These are phyloP conservation scores for Zizania latifolia DNA, from an alignment of 176 grass and related monocot species.

Conservation along the genomic window DNA sequence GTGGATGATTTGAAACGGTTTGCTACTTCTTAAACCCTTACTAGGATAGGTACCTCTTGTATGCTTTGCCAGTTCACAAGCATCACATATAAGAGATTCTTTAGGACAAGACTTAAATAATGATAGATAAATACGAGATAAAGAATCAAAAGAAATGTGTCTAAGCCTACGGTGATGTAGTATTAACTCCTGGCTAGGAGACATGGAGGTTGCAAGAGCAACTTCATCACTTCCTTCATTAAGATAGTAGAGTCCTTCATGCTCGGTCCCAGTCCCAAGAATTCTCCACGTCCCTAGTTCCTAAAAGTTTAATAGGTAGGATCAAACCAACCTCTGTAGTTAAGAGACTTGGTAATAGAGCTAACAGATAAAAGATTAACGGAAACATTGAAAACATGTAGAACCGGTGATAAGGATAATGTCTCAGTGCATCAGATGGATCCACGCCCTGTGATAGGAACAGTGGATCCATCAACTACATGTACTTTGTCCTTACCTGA, in stretches of 20 bases:
- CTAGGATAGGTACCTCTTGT: neutral
- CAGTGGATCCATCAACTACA: too few relatives aligned
- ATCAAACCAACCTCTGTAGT: too few relatives aligned
- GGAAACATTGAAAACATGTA: neutral
- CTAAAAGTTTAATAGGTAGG: too few relatives aligned
- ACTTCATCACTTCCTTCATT: neutral
- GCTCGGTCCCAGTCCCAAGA: too few relatives aligned
- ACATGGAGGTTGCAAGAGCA: neutral
- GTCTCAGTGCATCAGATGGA: neutral
- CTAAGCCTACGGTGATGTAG: neutral
- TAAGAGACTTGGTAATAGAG: too few relatives aligned
- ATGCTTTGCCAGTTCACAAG: slow-evolving; percentile 3
- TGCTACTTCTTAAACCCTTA: neutral
- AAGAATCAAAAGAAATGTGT: neutral
- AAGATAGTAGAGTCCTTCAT: neutral
- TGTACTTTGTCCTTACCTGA: too few relatives aligned
- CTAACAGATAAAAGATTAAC: too few relatives aligned
- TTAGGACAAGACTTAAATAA: neutral
- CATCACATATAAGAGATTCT: neutral
- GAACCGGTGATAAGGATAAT: neutral
- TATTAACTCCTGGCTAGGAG: neutral
- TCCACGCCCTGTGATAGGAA: too few relatives aligned
- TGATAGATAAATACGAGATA: neutral
- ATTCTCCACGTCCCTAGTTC: too few relatives aligned
- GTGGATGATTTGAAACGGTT: neutral